phyloP scores from a whole-genome alignment of 306 rosid species.

The Cajanus cajan region DNA sequence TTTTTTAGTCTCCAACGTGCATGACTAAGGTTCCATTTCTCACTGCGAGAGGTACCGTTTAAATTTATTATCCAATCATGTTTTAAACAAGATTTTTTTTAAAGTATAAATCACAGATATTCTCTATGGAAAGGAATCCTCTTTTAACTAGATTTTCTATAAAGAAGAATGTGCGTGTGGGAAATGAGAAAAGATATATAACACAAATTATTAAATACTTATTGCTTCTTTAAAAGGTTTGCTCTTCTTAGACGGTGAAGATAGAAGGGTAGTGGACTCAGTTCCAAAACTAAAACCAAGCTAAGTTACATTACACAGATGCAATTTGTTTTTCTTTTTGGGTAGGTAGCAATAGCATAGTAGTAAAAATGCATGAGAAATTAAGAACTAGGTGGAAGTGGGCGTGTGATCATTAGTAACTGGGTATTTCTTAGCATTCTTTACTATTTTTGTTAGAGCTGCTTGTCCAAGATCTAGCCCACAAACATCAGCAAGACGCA shows the following conservation, averaged over 20 bases:
- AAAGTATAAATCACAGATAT: too few species aligned
- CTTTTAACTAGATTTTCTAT: too few species aligned
- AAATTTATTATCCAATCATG: too few species aligned
- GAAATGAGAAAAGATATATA: too few species aligned
- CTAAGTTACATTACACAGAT: neutral
- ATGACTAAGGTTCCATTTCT: too few species aligned
- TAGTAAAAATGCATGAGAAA: neutral
- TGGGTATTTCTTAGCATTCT: conserved; percentile 74
- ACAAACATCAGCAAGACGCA: conserved; percentile 74
- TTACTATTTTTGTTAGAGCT: conserved; percentile 59
- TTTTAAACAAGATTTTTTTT: too few species aligned
- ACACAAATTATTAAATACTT: neutral
- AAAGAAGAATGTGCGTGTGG: too few species aligned
- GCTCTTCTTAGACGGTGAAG: neutral
- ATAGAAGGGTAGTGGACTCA: neutral
- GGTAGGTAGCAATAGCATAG: neutral
- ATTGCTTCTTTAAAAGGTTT: neutral
- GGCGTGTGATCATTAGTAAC: conserved; percentile 29
- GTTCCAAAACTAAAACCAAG: neutral
- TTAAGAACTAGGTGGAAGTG: conserved; percentile 11
- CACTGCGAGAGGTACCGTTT: too few species aligned
- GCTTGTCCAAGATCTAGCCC: conserved; percentile 82
- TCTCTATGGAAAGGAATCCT: too few species aligned
- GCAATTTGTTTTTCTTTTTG: neutral
- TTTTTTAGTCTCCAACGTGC: too few species aligned